Evolutionary conservation across 2,329 filamentous ascomycete species (phyloP), one percentile per base, ranked within the genome.

Genomic region (Periconia digitata): DNA sequence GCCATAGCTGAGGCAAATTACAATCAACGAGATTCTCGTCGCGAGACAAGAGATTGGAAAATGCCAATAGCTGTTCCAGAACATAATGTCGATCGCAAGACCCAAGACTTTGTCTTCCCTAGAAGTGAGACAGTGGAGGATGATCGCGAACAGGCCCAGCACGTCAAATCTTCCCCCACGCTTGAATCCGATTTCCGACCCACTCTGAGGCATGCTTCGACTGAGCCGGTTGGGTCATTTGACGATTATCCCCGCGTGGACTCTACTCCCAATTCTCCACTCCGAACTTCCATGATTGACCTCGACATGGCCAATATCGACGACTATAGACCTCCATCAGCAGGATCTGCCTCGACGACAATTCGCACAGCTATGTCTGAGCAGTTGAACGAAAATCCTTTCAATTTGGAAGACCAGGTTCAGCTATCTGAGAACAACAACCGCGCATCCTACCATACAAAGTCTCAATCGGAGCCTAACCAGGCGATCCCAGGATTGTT

Each of bases 381-480:
- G 43, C 64, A 68, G 17, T 70, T 71, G 34, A 74, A 68, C 44
- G 74, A 74, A 4, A 74, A 78, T 46, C 76, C 76, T 1, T 79
- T 79, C 54, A 76, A 78, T 55, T 70, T 79, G 6, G 76, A 78
- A 53, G 74, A 78, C 43, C 71, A 72, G 45, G 63, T 72, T 8
- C 62, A 70, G 24, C 60, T 72, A 10, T 69, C 69, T 0, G 55
- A 70, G 24, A 69, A 64, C 38, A 72, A 69, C 45, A 67, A 72
- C 40, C 69, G 71, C 23, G 62, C 65, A 18, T 71, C 67, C 0
- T 71, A 67, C 42, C 71, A 73, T 43, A 69, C 63, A 44, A 71
- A 73, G 43, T 71, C 69, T 12, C 70, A 72, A 43, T 73, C 71
- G 1, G 71, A 73, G 40, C 71, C 71, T 10, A 72, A 70, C 24